Percentiles rank a stretch among this genome's conserved stretches.
These are phyloP conservation scores for Lodderomyces elongisporus DNA, from an alignment of 1,139 yeast species.

Conservation along the genomic window DNA sequence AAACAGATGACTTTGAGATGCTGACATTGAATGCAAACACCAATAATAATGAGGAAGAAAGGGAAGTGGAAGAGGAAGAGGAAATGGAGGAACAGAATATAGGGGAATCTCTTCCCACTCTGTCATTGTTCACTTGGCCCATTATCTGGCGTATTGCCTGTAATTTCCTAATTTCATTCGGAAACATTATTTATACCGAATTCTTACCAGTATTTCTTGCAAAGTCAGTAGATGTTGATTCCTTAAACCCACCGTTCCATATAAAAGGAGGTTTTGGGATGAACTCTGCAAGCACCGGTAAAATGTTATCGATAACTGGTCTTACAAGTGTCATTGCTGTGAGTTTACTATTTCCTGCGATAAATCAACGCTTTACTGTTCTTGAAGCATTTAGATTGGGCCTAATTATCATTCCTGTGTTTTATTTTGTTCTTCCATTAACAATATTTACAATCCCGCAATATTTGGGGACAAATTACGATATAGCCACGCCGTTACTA, in stretches of 20 bases:
- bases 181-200: conserved; percentile 48
- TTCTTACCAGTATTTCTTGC: conserved; percentile 59
- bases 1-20: conserved; percentile 2
- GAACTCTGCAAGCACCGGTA: conserved; percentile 47
- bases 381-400: conserved; percentile 42
- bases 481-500: conserved; percentile 18
- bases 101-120: no score
- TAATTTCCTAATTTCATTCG: conserved; percentile 23
- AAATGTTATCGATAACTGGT: conserved; percentile 53
- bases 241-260: conserved; percentile 33
- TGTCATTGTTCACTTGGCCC: conserved; percentile 22
- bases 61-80: conserved; percentile 1
- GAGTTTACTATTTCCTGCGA: conserved; percentile 46
- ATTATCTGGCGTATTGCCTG: conserved; percentile 17
- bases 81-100: conserved; percentile 1
- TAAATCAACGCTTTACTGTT: conserved; percentile 47
- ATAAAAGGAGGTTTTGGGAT: conserved; percentile 30
- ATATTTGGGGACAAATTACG: conserved; percentile 18
- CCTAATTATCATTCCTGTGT: conserved; percentile 37
- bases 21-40: neutral
- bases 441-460: conserved; percentile 39
- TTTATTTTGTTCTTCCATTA: conserved; percentile 48
- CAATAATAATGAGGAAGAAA: conserved; percentile 3
- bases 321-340: conserved; percentile 50
- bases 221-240: conserved; percentile 29